Conservation (phyloP, 441 rosid species). For the Daphne laureola region DNA sequence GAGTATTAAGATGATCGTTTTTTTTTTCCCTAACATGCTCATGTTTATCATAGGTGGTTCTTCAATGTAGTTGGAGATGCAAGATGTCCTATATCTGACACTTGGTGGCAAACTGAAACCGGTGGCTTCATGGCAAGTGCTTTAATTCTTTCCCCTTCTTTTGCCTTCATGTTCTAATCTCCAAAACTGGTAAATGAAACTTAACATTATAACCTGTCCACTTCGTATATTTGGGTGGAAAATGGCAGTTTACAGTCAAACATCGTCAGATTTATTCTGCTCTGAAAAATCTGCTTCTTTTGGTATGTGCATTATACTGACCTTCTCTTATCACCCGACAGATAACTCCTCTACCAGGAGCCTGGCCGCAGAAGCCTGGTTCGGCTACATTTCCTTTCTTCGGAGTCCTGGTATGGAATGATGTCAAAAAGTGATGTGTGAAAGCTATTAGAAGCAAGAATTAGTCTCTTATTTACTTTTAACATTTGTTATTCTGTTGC, state of each 20-base stretch:
- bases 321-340: constrained; percentile 24
- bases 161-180: background rate
- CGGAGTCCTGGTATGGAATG: constrained; percentile 77
- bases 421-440: constrained; percentile 2
- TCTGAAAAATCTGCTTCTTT: constrained; percentile 9
- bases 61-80: constrained; percentile 86
- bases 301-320: constrained; percentile 3
- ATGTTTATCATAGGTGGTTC: constrained; percentile 63
- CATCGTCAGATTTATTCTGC: background rate
- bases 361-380: constrained; percentile 99
- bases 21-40: constrained; percentile 11
- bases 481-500: constrained; percentile 19
- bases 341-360: constrained; percentile 98
- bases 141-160: constrained; percentile 4
- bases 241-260: too few species aligned
- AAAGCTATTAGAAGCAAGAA: too few species aligned
- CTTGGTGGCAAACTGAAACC: constrained; percentile 99
- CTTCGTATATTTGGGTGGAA: too few species aligned
- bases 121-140: constrained; percentile 86
- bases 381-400: constrained; percentile 99
- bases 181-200: background rate
- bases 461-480: constrained; percentile 9
- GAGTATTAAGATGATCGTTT: constrained; percentile 5
- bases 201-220: background rate
- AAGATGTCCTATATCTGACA: constrained; percentile 93